Evolutionary conservation across 352 stramenopile genomes (phyloP).

Genomic region (Globisporangium cederbergense): DNA sequence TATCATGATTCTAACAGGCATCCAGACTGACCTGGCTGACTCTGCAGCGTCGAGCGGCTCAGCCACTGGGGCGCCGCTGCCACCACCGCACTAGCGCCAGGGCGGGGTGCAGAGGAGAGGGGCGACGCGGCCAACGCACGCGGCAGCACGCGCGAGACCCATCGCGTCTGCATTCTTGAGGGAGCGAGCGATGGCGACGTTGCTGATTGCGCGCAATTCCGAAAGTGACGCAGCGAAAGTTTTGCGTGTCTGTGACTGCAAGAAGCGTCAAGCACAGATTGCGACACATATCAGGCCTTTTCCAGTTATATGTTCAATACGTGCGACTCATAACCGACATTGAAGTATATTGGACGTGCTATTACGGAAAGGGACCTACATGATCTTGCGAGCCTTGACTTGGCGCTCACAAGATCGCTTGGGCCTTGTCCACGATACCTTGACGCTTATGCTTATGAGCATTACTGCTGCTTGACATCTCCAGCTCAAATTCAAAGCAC

Average conservation of each 20-base stretch:
- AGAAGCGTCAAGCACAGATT: neutral
- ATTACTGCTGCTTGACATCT: neutral
- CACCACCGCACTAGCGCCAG: neutral
- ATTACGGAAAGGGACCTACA: too few relatives aligned
- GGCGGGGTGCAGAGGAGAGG: neutral
- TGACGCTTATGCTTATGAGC: neutral
- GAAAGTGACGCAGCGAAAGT: neutral
- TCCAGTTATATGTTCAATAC: neutral
- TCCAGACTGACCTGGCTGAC: slow-evolving; percentile 6
- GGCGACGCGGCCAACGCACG: neutral
- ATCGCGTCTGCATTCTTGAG: slow-evolving; percentile 12
- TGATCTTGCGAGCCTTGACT: too few relatives aligned
- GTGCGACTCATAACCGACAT: neutral
- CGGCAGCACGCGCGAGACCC: slow-evolving; percentile 14
- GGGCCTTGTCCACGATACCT: too few relatives aligned
- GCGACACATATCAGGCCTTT: neutral
- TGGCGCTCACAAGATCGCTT: too few relatives aligned
- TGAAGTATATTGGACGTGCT: too few relatives aligned
- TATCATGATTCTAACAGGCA: neutral
- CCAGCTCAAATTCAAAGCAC: neutral
- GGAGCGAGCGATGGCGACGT: neutral
- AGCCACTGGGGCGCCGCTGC: neutral
- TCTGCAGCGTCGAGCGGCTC: neutral
- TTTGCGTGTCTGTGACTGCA: neutral
- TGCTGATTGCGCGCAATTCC: slow-evolving; percentile 4